These are phyloP conservation scores for Helicocarpus griseus DNA, from an alignment of 2,329 filamentous ascomycete genomes.

Conservation along the genomic window DNA sequence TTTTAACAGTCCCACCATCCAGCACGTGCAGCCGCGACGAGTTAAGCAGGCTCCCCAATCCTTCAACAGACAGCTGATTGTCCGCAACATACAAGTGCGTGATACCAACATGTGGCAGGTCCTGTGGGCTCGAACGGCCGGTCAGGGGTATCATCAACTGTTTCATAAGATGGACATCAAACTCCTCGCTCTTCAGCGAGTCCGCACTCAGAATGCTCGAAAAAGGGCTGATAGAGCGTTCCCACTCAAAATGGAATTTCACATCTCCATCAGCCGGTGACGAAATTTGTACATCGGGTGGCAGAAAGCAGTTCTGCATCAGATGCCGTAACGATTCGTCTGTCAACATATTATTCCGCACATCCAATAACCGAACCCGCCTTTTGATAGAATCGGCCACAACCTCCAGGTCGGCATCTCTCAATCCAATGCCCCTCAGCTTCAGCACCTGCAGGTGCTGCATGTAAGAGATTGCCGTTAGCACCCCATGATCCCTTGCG, in stretches of 20 bases:
- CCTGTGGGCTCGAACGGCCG: constrained; percentile 46
- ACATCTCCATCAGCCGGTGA: constrained; percentile 15
- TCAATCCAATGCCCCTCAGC: constrained; percentile 43
- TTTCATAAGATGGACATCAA: constrained; percentile 44
- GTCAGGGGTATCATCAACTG: constrained; percentile 42
- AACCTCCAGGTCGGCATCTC: constrained; percentile 43
- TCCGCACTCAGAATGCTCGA: constrained; percentile 29
- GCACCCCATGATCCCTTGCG: constrained; percentile 39
- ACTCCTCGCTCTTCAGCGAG: constrained; percentile 35
- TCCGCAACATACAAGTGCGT: constrained; percentile 52
- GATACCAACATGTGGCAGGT: constrained; percentile 44
- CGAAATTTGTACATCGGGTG: constrained; percentile 5
- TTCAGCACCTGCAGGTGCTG: constrained; percentile 48
- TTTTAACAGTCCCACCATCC: constrained; percentile 42
- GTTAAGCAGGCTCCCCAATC: constrained; percentile 43
- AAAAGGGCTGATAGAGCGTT: constrained; percentile 16
- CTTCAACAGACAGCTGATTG: constrained; percentile 48
- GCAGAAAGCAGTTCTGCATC: constrained; percentile 41
- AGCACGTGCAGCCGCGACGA: constrained; percentile 45
- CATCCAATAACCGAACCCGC: constrained; percentile 46
- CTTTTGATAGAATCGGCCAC: constrained; percentile 43
- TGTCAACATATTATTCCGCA: constrained; percentile 49
- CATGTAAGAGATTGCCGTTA: constrained; percentile 39
- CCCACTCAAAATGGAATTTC: constrained; percentile 12
- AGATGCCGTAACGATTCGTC: constrained; percentile 45